Conservation (phyloP, 139 green algal genomes). For the Micractinium sp. region DNA sequence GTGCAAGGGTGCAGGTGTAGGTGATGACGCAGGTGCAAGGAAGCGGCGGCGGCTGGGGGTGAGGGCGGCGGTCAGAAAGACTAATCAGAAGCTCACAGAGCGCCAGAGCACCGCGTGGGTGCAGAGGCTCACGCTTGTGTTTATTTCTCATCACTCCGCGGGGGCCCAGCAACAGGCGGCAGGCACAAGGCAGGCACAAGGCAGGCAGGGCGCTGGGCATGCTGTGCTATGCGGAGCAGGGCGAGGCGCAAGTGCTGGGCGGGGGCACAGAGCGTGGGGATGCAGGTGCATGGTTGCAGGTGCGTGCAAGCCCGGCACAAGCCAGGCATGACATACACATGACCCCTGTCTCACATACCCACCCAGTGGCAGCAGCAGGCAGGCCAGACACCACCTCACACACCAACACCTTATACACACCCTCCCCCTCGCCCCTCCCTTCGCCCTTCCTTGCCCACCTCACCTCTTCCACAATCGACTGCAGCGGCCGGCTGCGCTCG, state of each 20-base stretch:
- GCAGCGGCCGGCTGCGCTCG: slow-evolving; percentile 76
- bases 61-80: slow-evolving; percentile 29
- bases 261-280: too few relatives aligned
- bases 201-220: background rate
- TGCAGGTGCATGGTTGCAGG: too few relatives aligned
- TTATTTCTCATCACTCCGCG: slow-evolving; percentile 8
- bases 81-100: slow-evolving; percentile 36
- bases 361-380: background rate
- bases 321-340: background rate
- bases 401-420: too few relatives aligned
- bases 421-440: too few relatives aligned
- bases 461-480: slow-evolving; percentile 81
- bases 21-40: background rate
- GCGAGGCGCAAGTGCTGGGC: background rate
- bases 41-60: background rate
- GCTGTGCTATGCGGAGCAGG: background rate
- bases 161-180: background rate
- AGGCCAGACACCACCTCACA: background rate
- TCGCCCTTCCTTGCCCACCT: background rate
- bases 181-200: background rate
- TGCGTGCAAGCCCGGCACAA: background rate
- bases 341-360: background rate
- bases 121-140: slow-evolving; percentile 14
- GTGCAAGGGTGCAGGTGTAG: background rate
- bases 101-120: background rate